These are phyloP conservation scores for Stylonectria norvegica DNA, from an alignment of 2,329 filamentous ascomycete species.

Conservation along the genomic window DNA sequence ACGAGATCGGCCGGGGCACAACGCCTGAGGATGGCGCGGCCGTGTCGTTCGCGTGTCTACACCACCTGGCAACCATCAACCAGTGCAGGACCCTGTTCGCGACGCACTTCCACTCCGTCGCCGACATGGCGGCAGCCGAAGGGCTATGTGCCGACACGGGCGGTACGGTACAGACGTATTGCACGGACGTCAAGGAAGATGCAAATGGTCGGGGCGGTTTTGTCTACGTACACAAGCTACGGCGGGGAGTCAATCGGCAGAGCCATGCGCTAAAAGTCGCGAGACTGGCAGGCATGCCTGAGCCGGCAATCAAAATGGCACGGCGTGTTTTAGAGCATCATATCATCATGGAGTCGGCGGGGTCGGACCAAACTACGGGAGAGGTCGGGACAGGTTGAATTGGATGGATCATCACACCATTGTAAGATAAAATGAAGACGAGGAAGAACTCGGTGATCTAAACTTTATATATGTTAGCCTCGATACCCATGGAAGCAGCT, in stretches of 20 bases:
- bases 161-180: slow-evolving; percentile 66
- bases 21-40: slow-evolving; percentile 90
- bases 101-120: slow-evolving; percentile 86
- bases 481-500: slow-evolving; percentile 31
- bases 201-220: slow-evolving; percentile 71
- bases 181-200: slow-evolving; percentile 83
- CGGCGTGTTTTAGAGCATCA: slow-evolving; percentile 47
- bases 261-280: slow-evolving; percentile 97
- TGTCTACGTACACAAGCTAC: slow-evolving; percentile 80
- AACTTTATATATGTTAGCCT: slow-evolving; percentile 34
- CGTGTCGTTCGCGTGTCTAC: slow-evolving; percentile 82
- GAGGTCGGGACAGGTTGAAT: slow-evolving; percentile 9
- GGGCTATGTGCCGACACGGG: slow-evolving; percentile 36
- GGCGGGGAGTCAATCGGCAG: slow-evolving; percentile 75
- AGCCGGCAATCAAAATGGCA: slow-evolving; percentile 67
- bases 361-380: slow-evolving; percentile 3
- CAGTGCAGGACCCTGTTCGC: slow-evolving; percentile 82
- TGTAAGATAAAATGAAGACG: slow-evolving; percentile 8
- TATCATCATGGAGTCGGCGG: slow-evolving; percentile 1
- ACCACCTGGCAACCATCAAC: slow-evolving; percentile 78
- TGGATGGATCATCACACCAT: slow-evolving; percentile 15
- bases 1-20: slow-evolving; percentile 92
- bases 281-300: slow-evolving; percentile 75
- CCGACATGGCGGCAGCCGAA: slow-evolving; percentile 65
- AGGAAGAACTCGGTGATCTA: slow-evolving; percentile 14